A percentile compares a stretch with the other conserved stretches of the same genome.
These are phyloP conservation scores for Aspergillus sparsus DNA, from an alignment of 495 filamentous ascomycete species.

Conservation along the genomic window DNA sequence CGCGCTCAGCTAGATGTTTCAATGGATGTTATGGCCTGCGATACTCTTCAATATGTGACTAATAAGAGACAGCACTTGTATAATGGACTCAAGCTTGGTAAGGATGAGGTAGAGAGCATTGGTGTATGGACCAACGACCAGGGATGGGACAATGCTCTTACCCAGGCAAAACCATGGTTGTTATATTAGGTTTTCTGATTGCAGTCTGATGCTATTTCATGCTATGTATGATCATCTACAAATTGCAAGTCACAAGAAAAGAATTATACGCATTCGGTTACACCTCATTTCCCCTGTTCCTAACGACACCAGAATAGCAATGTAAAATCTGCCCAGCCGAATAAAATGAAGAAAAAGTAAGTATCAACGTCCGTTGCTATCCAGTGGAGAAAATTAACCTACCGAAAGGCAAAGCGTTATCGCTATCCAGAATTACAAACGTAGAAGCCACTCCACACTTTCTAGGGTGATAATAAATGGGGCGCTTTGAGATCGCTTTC, in stretches of 20 bases:
- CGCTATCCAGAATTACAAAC: conserved; percentile 61
- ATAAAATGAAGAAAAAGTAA: conserved; percentile 5
- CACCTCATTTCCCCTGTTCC: too few relatives aligned
- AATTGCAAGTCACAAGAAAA: too few relatives aligned
- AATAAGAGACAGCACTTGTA: conserved; percentile 40
- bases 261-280: too few relatives aligned
- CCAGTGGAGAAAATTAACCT: conserved; percentile 16
- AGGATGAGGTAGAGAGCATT: conserved; percentile 46
- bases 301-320: conserved; percentile 35
- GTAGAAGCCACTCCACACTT: conserved; percentile 62
- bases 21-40: neutral
- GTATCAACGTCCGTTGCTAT: neutral
- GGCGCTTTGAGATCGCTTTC: neutral
- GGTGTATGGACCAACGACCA: conserved; percentile 47
- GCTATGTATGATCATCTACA: conserved; percentile 11
- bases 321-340: conserved; percentile 56
- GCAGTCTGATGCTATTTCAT: conserved; percentile 12
- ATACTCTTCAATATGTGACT: neutral
- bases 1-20: neutral
- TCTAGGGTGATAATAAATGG: neutral
- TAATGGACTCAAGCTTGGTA: conserved; percentile 47
- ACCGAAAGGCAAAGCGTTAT: conserved; percentile 56
- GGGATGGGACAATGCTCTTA: conserved; percentile 47
- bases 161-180: conserved; percentile 44
- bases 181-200: conserved; percentile 27